Evolutionary conservation across 768 basidiomycete genomes (phyloP).

Genomic region (Leccinum arenicola): DNA sequence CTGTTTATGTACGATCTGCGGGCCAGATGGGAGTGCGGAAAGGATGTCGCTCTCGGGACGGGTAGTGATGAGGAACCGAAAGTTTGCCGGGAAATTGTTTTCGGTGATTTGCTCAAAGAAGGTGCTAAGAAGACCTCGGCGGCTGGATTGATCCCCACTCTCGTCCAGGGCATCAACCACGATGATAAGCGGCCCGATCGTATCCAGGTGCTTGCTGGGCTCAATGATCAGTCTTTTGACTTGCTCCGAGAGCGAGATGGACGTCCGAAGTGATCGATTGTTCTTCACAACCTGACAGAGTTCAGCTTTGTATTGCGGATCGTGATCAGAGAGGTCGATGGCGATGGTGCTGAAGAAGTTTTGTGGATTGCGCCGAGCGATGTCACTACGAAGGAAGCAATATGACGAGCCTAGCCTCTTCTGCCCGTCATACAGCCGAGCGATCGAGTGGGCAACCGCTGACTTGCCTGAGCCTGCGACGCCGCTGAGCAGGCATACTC

Average conservation of each 20-base stretch:
- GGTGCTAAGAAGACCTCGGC: constrained; percentile 21
- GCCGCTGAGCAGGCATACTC: constrained; percentile 29
- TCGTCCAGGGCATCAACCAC: constrained; percentile 37
- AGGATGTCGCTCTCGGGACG: constrained; percentile 28
- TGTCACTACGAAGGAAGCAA: constrained; percentile 23
- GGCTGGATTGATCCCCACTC: constrained; percentile 18
- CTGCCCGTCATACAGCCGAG: constrained; percentile 24
- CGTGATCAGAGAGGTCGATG: constrained; percentile 31
- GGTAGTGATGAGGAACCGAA: constrained; percentile 27
- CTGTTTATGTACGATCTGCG: constrained; percentile 11
- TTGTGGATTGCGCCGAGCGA: constrained; percentile 19
- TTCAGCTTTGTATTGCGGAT: constrained; percentile 22
- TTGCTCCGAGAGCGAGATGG: constrained; percentile 21
- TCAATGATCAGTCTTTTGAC: constrained; percentile 28
- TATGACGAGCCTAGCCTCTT: constrained; percentile 32
- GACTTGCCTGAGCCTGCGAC: constrained; percentile 32
- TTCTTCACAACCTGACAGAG: constrained; percentile 17
- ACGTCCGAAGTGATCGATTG: constrained; percentile 24
- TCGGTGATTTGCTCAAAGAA: constrained; percentile 13
- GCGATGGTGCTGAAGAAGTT: constrained; percentile 36
- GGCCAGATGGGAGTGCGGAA: background rate
- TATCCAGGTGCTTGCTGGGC: constrained; percentile 21
- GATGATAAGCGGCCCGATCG: constrained; percentile 32
- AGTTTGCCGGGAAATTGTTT: constrained; percentile 18
- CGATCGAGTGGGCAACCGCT: constrained; percentile 30